Base-by-base conservation (phyloP, 2,329 filamentous ascomycete genomes). In the Xylariaceae sp. region DNA sequence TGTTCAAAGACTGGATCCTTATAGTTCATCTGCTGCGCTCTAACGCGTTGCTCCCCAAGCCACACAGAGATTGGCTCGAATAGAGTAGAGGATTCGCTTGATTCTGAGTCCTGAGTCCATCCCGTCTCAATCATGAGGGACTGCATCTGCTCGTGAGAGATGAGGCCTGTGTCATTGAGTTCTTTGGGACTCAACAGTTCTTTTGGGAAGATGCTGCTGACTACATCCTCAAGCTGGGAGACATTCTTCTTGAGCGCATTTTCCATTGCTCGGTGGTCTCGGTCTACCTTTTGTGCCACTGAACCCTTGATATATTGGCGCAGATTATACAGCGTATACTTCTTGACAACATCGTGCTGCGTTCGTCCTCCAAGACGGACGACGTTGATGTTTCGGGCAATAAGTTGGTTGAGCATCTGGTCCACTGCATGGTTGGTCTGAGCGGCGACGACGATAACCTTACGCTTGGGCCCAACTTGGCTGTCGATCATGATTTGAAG, bases 351-450 rank as follows among this genome's bases (percentile, higher is more conserved):
- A 1, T 75, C 70, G 54, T 89, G 86, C 47, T 82, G 80, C 16
- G 87, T 89, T 31, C 88, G 80, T 2, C 86, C 84, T 40, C 90
- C 90, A 10, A 82, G 64, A 2, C 79, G 76, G 10, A 75, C 72
- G 51, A 91, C 84, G 1, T 82, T 77, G 77, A 69, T 87, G 2
- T 66, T 69, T 0, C 61, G 49, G 1, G 73, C 64, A 1, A 83
- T 74, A 14, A 90, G 76, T 49, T 86, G 82, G 1, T 73, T 71
- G 0, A 96, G 74, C 0, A 97, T 75, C 64, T 96, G 91, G 60
- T 97, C 91, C 0, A 96, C 73, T 0, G 91, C 91, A 68, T 96
- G 90, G 53, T 97, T 97, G 0, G 91, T 97, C 62, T 96, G 90
- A 7, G 90, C 90, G 0, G 90, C 81, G 3, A 96, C 76, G 17